phyloP scores from a whole-genome alignment of 768 basidiomycete species.

The Butyriboletus loyo region DNA sequence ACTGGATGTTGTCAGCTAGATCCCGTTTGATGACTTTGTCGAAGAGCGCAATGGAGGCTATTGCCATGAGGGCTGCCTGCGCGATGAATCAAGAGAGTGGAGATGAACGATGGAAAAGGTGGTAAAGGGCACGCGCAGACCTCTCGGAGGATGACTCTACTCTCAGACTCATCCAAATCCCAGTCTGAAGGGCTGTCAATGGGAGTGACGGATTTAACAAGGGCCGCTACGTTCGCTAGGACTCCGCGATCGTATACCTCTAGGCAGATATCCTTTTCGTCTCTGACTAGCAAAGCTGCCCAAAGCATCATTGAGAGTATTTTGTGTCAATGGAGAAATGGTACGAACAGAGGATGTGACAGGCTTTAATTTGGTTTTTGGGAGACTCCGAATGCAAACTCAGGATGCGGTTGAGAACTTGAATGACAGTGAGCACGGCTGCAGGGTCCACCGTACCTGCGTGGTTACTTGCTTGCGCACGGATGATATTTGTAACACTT shows the following conservation, averaged over 20 bases:
- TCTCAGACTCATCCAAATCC: conserved; percentile 72
- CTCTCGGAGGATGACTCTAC: conserved; percentile 56
- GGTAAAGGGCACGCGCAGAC: conserved; percentile 32
- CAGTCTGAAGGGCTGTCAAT: conserved; percentile 44
- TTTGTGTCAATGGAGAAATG: background rate
- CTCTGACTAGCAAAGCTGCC: conserved; percentile 64
- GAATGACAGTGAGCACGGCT: conserved; percentile 59
- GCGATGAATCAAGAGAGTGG: background rate
- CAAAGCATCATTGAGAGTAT: background rate
- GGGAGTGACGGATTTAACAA: conserved; percentile 56
- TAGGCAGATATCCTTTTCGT: conserved; percentile 64
- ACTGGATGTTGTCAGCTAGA: conserved; percentile 55
- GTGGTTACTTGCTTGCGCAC: conserved; percentile 40
- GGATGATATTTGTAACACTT: conserved; percentile 62
- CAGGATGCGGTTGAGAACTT: conserved; percentile 64
- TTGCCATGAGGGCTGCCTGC: conserved; percentile 70
- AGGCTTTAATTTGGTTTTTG: conserved; percentile 58
- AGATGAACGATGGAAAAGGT: background rate
- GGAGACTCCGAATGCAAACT: conserved; percentile 40
- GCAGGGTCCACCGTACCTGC: conserved; percentile 39
- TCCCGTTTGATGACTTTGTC: conserved; percentile 69
- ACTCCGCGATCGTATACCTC: conserved; percentile 70
- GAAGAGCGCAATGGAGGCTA: conserved; percentile 70
- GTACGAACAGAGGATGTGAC: conserved; percentile 69
- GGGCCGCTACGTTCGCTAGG: conserved; percentile 48